Base-by-base conservation (phyloP, 768 basidiomycete genomes). In the Tulasnella calospora region DNA sequence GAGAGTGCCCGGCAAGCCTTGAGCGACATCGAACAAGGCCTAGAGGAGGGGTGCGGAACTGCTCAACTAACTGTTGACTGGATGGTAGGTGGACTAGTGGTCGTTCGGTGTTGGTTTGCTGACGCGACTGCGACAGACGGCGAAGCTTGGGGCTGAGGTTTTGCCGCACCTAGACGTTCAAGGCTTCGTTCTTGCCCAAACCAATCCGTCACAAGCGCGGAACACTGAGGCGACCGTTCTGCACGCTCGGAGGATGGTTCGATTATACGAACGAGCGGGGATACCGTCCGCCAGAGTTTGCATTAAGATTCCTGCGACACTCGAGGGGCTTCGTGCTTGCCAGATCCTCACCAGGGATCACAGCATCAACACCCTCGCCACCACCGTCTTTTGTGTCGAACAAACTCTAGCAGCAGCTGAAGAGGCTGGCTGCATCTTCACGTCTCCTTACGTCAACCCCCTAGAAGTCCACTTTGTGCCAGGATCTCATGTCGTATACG, bases 221-320 rank as follows among this genome's bases (percentile, higher is more conserved):
- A 55, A 77, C 23, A 80, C 79, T 4, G 69, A 61, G 1, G 76
- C 36, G 9, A 83, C 82, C 19, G 79, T 83, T 27, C 40, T 15
- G 27, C 81, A 83, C 46, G 82, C 81, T 13, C 77, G 73, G n/a
- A 75, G 79, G 0, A 78, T 82, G 38, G 80, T 82, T 38, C 41
- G 70, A 13, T 41, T 82, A 17, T 81, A 78, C 77, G 46, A 51
- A 3, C 47, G 67, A n/a, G 57, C 46, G 21, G 80, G 78, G 12
- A 41, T 82, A 30, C 80, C 80, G 9, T 44, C 21, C 17, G 75
- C 70, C 10, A 81, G 82, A 19, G 79, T 83, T 41, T 82, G 81
- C 79, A 82, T 83, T 78, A 83, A 83, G 73, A 80, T 83, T 30
- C 82, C 82, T 8, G 61, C 81, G 8, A 83, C 82, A 13, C 35